Conservation (phyloP, 257 asterid genomes). For the Solanum neorickii region DNA sequence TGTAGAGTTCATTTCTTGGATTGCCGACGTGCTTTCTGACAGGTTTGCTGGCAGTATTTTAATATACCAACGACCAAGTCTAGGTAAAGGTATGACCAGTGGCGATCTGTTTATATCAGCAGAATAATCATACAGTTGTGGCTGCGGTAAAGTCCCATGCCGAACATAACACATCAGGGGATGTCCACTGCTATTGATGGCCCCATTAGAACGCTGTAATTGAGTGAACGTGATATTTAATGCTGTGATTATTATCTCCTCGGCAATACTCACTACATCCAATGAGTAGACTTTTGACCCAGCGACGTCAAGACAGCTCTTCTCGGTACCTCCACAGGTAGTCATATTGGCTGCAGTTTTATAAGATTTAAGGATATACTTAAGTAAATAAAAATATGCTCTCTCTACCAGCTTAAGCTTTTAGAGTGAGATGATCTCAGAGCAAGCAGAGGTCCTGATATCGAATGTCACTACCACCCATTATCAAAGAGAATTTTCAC, state of each 20-base stretch:
- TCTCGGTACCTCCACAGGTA: conserved; percentile 42
- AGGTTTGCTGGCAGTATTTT: conserved; percentile 35
- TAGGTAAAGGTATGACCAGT: conserved; percentile 55
- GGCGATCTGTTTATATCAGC: conserved; percentile 51
- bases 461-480: background rate
- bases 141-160: conserved; percentile 43
- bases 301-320: conserved; percentile 41
- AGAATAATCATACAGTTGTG: conserved; percentile 53
- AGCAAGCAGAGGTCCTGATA: background rate
- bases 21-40: conserved; percentile 17
- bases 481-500: background rate
- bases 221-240: conserved; percentile 34
- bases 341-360: conserved; percentile 18
- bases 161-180: conserved; percentile 59
- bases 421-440: background rate
- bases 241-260: conserved; percentile 42
- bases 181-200: conserved; percentile 6
- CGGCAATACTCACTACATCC: conserved; percentile 52
- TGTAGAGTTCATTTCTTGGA: conserved; percentile 12
- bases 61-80: conserved; percentile 79
- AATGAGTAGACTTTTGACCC: conserved; percentile 33
- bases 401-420: background rate
- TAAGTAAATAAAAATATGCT: background rate
- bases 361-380: background rate
- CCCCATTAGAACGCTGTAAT: conserved; percentile 25